Percentiles rank a stretch among this genome's conserved stretches.
Evolutionary conservation across 164 flowering plant genomes (phyloP).

Genomic region (Liquidambar formosana): DNA sequence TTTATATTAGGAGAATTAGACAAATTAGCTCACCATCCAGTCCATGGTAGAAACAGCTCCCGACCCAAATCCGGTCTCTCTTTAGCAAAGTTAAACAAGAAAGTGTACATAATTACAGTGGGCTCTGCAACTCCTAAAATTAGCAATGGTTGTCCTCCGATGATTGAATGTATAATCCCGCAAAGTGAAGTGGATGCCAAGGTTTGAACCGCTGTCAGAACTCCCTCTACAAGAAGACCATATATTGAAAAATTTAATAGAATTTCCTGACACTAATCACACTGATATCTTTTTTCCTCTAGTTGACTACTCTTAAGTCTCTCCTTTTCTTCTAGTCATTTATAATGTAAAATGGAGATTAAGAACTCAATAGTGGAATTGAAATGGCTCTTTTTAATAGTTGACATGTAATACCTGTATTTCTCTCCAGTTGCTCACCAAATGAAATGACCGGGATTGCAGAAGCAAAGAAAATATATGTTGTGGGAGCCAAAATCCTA

Average conservation of each 20-base stretch:
- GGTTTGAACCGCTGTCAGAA: slow-evolving; percentile 93
- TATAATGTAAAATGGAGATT: too few species aligned
- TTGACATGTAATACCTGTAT: slow-evolving; percentile 53
- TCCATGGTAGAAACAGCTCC: slow-evolving; percentile 85
- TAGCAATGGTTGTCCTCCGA: slow-evolving; percentile 96
- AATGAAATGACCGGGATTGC: slow-evolving; percentile 97
- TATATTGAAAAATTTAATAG: background rate
- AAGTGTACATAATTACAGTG: slow-evolving; percentile 96
- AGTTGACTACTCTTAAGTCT: too few species aligned
- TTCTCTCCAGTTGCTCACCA: slow-evolving; percentile 91
- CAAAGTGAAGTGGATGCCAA: slow-evolving; percentile 91
- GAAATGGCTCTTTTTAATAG: too few species aligned
- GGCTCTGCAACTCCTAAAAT: slow-evolving; percentile 99
- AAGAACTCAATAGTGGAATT: too few species aligned
- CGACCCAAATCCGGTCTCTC: slow-evolving; percentile 81
- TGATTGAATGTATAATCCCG: slow-evolving; percentile 88
- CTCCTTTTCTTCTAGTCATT: too few species aligned
- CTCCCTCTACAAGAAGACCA: slow-evolving; percentile 66
- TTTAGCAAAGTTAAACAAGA: slow-evolving; percentile 93
- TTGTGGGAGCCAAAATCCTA: slow-evolving; percentile 98
- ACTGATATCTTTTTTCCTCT: too few species aligned
- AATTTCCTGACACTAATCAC: too few species aligned
- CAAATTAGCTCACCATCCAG: slow-evolving; percentile 71
- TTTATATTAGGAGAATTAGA: background rate
- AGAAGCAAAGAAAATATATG: slow-evolving; percentile 92